Evolutionary conservation across 2,329 filamentous ascomycete species (phyloP).

Genomic region (Cytospora paraplurivora): DNA sequence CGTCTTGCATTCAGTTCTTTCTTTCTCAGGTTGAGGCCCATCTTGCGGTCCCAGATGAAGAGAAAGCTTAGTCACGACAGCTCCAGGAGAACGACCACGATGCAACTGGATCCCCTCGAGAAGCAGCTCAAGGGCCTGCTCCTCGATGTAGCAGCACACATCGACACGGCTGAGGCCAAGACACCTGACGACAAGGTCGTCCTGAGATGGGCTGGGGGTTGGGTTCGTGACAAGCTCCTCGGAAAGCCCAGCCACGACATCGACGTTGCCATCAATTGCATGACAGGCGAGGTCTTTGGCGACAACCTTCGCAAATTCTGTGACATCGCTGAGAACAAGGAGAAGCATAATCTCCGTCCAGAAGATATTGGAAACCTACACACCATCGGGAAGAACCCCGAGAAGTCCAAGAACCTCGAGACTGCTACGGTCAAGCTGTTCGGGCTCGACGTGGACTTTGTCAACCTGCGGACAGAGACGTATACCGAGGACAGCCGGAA

Average conservation of each 20-base stretch:
- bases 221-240: slow-evolving; percentile 84
- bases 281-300: slow-evolving; percentile 81
- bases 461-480: slow-evolving; percentile 90
- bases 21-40: not conserved
- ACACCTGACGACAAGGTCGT: slow-evolving; percentile 52
- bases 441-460: slow-evolving; percentile 87
- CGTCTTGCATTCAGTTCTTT: not conserved
- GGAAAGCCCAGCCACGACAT: slow-evolving; percentile 76
- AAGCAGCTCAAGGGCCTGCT: slow-evolving; percentile 72
- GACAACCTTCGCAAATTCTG: slow-evolving; percentile 69
- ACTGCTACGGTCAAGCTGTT: slow-evolving; percentile 86
- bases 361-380: slow-evolving; percentile 75
- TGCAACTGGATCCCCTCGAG: slow-evolving; percentile 70
- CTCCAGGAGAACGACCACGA: slow-evolving; percentile 31
- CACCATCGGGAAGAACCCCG: slow-evolving; percentile 88
- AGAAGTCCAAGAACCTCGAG: slow-evolving; percentile 95
- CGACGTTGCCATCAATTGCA: slow-evolving; percentile 80
- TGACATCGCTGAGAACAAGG: slow-evolving; percentile 57
- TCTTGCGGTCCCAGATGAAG: slow-evolving; percentile 27
- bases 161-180: slow-evolving; percentile 49
- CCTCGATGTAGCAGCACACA: slow-evolving; percentile 75
- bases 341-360: slow-evolving; percentile 59
- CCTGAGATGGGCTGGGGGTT: slow-evolving; percentile 81
- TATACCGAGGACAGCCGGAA: slow-evolving; percentile 89
- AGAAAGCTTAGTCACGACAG: slow-evolving; percentile 25